phyloP scores from a whole-genome alignment of 1,139 yeast species.

The Saccharomyces hybrid region DNA sequence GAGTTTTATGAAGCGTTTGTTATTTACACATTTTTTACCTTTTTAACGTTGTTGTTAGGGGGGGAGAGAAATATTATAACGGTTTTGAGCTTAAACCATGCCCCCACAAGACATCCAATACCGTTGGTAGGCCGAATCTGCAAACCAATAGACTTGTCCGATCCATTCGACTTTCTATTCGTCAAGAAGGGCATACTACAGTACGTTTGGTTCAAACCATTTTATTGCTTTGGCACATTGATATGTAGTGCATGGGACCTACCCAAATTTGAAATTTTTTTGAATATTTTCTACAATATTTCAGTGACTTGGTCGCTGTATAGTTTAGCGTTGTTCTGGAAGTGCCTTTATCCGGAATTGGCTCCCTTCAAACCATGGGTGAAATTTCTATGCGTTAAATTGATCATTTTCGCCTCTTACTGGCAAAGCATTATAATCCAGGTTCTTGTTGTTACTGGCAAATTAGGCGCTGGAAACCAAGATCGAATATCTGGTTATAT shows the following conservation, averaged over 20 bases:
- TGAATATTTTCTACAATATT: conserved; percentile 60
- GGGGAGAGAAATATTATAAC: conserved; percentile 79
- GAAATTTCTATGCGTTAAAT: conserved; percentile 84
- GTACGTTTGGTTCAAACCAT: conserved; percentile 91
- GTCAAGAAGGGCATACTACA: conserved; percentile 85
- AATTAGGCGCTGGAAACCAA: conserved; percentile 31
- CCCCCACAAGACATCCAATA: conserved; percentile 68
- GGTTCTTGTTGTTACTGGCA: conserved; percentile 47
- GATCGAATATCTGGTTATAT: conserved; percentile 35
- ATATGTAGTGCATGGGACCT: conserved; percentile 43
- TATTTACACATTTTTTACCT: conserved; percentile 81
- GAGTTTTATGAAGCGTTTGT: conserved; percentile 96
- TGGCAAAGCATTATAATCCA: conserved; percentile 87
- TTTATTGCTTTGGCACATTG: conserved; percentile 53
- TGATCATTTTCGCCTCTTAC: conserved; percentile 89
- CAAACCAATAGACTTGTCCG: conserved; percentile 69
- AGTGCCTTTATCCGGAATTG: conserved; percentile 68
- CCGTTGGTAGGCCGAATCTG: conserved; percentile 40
- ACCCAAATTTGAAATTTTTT: conserved; percentile 24
- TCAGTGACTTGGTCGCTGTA: conserved; percentile 79
- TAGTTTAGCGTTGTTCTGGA: conserved; percentile 87
- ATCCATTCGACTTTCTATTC: conserved; percentile 67
- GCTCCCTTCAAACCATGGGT: conserved; percentile 82
- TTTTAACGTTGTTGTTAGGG: conserved; percentile 76
- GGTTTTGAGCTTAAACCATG: conserved; percentile 61